A percentile compares a stretch with the other conserved stretches of the same genome.
phyloP scores from a whole-genome alignment of 108 stramenopile genomes.

The Cyclotella choctawhatcheeana region DNA sequence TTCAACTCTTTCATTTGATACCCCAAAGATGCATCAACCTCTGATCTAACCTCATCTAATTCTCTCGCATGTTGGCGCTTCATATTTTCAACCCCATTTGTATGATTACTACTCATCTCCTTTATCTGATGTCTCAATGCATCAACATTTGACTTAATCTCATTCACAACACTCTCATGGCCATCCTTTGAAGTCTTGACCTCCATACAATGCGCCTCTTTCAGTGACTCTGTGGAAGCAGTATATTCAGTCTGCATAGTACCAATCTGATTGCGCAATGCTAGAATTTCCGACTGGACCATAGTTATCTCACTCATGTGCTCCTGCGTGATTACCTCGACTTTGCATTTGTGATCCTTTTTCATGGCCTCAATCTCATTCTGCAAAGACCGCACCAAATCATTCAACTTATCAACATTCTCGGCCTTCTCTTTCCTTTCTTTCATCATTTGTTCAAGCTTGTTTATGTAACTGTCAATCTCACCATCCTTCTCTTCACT shows the following conservation, averaged over 20 bases:
- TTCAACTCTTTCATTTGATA: background rate
- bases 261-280: slow-evolving; percentile 1
- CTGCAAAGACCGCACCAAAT: slow-evolving; percentile 29
- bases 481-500: slow-evolving; percentile 42
- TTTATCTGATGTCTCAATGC: background rate
- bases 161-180: background rate
- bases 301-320: background rate
- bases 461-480: slow-evolving; percentile 31
- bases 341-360: slow-evolving; percentile 8
- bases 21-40: too few relatives aligned
- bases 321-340: background rate
- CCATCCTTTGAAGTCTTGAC: background rate
- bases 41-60: background rate
- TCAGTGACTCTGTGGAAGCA: background rate
- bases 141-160: background rate
- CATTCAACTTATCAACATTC: slow-evolving; percentile 23
- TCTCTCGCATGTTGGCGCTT: background rate
- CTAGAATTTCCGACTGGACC: slow-evolving; percentile 3
- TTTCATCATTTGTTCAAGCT: slow-evolving; percentile 32
- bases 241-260: background rate
- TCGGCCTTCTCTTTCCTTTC: slow-evolving; percentile 25
- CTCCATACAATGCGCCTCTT: background rate
- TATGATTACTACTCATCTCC: background rate
- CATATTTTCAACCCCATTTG: background rate
- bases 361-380: slow-evolving; percentile 21